These are phyloP conservation scores for Porcisia hertigi DNA, from an alignment of 208 protist genomes.

Conservation along the genomic window DNA sequence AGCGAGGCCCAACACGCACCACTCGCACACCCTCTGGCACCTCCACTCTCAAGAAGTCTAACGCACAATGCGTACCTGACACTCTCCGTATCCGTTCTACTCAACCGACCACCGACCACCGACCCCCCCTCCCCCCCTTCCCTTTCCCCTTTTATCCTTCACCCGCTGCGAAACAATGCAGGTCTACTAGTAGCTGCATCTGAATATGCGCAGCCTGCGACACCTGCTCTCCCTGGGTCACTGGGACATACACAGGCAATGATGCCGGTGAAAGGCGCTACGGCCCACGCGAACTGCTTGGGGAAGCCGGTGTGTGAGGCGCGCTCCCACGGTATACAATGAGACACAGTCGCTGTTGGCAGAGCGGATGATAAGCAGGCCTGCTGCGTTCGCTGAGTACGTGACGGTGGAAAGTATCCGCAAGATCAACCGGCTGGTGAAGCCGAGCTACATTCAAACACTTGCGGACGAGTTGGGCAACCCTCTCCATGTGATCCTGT, in stretches of 20 bases:
- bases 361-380: slow-evolving; percentile 25
- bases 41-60: background rate
- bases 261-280: slow-evolving; percentile 58
- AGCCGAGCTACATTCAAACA: slow-evolving; percentile 69
- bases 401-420: slow-evolving; percentile 18
- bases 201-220: slow-evolving; percentile 41
- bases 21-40: background rate
- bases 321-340: slow-evolving; percentile 70
- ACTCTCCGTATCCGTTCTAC: background rate
- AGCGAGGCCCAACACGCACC: background rate
- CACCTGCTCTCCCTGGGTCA: slow-evolving; percentile 35
- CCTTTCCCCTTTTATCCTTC: too few species aligned
- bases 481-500: slow-evolving; percentile 81
- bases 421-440: slow-evolving; percentile 30
- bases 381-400: too few species aligned
- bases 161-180: slow-evolving; percentile 5
- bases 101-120: background rate
- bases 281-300: slow-evolving; percentile 42
- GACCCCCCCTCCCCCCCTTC: background rate
- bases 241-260: slow-evolving; percentile 61
- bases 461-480: slow-evolving; percentile 86
- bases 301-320: slow-evolving; percentile 55
- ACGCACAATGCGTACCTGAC: background rate
- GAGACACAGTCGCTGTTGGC: slow-evolving; percentile 87
- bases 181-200: slow-evolving; percentile 47